phyloP scores from a whole-genome alignment of 805 yeast genomes.

The Schwanniomyces polymorphus region DNA sequence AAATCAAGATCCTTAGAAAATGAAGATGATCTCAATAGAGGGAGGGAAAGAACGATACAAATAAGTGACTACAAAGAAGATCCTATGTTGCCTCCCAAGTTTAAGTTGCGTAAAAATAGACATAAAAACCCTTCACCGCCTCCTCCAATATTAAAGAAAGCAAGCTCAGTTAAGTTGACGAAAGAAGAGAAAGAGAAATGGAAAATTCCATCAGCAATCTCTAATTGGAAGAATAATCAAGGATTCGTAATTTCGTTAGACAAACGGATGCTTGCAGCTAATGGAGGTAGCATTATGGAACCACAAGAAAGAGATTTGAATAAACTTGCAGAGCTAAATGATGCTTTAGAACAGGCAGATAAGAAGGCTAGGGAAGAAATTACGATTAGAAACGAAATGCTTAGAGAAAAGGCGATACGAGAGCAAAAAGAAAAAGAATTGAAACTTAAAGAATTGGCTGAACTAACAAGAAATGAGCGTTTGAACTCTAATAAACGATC shows the following conservation, averaged over 20 bases:
- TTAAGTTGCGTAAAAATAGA: slow-evolving; percentile 71
- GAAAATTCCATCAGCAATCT: slow-evolving; percentile 88
- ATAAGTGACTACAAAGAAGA: slow-evolving; percentile 70
- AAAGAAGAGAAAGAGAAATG: slow-evolving; percentile 76
- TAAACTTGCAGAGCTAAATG: slow-evolving; percentile 61
- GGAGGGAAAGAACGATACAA: slow-evolving; percentile 49
- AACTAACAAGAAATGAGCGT: slow-evolving; percentile 21
- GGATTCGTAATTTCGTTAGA: slow-evolving; percentile 85
- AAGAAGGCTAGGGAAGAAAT: slow-evolving; percentile 27
- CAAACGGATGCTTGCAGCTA: slow-evolving; percentile 61
- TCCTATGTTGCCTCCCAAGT: slow-evolving; percentile 83
- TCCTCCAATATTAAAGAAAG: slow-evolving; percentile 56
- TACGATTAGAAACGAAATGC: slow-evolving; percentile 22
- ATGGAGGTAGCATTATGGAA: slow-evolving; percentile 19
- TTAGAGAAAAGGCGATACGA: slow-evolving; percentile 19
- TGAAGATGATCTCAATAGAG: slow-evolving; percentile 12
- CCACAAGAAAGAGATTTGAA: slow-evolving; percentile 32
- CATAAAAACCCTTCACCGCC: slow-evolving; percentile 58
- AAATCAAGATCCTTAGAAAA: slow-evolving; percentile 14
- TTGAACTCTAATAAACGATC: slow-evolving; percentile 7
- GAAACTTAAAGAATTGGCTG: slow-evolving; percentile 28
- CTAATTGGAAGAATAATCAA: slow-evolving; percentile 94
- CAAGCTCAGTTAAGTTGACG: slow-evolving; percentile 50
- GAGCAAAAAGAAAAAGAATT: slow-evolving; percentile 30
- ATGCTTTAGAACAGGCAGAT: slow-evolving; percentile 72